A percentile compares a stretch with the other conserved stretches of the same genome.
These are phyloP conservation scores for Scenedesmus sp. DNA, from an alignment of 163 green algal species.

Conservation along the genomic window DNA sequence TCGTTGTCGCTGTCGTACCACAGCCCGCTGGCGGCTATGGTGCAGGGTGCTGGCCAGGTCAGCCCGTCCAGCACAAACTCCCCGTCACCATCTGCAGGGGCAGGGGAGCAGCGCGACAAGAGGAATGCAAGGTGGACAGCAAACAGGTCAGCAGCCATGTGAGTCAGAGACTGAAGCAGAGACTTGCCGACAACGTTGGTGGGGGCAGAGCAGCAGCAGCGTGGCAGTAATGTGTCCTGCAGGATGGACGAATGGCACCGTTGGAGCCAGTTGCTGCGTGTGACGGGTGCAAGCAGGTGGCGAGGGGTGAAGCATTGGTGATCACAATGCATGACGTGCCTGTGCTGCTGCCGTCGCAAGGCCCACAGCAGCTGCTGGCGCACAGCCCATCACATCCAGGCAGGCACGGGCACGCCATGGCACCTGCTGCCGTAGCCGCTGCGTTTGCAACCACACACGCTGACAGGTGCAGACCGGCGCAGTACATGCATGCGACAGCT, in stretches of 20 bases:
- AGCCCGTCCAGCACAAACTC: slow-evolving; percentile 38
- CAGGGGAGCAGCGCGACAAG: neutral
- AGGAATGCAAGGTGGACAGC: neutral
- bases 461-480: neutral
- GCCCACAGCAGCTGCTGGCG: neutral
- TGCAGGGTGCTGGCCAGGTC: slow-evolving; percentile 10
- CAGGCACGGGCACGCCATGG: neutral
- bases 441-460: no score
- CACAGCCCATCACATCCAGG: neutral
- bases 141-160: neutral
- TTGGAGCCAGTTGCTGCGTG: no score
- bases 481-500: no score
- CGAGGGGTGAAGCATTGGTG: no score
- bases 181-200: no score
- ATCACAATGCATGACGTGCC: neutral
- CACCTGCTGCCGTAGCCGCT: no score
- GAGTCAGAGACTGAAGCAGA: neutral
- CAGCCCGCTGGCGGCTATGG: slow-evolving; percentile 36
- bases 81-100: slow-evolving; percentile 30
- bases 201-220: neutral
- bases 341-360: neutral
- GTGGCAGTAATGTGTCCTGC: neutral
- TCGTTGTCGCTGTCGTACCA: slow-evolving; percentile 34
- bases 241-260: no score
- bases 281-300: no score